Percentiles rank a stretch among this genome's conserved stretches.
Evolutionary conservation across 2,329 filamentous ascomycete species (phyloP).

Genomic region (Lachnellula cervina): DNA sequence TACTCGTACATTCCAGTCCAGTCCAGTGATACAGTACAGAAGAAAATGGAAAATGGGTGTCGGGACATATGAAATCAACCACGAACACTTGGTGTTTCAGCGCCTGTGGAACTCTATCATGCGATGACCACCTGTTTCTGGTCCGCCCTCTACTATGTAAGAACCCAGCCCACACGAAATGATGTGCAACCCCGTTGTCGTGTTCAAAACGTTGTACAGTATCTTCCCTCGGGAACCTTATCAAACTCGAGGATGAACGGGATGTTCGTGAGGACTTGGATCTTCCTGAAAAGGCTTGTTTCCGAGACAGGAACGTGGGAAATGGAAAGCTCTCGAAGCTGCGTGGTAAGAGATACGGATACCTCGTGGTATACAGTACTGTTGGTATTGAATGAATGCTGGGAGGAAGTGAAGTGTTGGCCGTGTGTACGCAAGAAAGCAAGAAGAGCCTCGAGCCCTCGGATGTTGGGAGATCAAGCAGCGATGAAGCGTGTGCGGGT

Average conservation of each 20-base stretch:
- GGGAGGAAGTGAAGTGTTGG: not conserved
- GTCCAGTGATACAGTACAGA: not conserved
- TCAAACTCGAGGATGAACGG: no score
- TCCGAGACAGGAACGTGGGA: not conserved
- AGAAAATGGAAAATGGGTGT: not conserved
- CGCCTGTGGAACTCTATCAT: conserved; percentile 24
- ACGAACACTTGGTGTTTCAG: conserved; percentile 32
- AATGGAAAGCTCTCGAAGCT: not conserved
- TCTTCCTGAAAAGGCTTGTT: not conserved
- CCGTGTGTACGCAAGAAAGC: not conserved
- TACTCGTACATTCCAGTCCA: not conserved
- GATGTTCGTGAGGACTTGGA: not conserved
- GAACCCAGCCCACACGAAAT: conserved; percentile 4
- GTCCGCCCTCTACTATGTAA: conserved; percentile 1
- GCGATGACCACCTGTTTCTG: conserved; percentile 15
- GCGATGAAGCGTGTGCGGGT: conserved; percentile 16
- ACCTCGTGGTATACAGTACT: not conserved
- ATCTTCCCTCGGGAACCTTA: not conserved
- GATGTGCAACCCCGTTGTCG: not conserved
- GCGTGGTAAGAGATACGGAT: not conserved
- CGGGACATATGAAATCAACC: conserved; percentile 14
- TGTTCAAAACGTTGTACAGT: not conserved
- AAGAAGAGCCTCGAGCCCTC: conserved; percentile 21
- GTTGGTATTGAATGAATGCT: not conserved
- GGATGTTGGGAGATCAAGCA: conserved; percentile 20